Base-by-base conservation (phyloP, 257 asterid species). In the Gynochthodes officinalis region DNA sequence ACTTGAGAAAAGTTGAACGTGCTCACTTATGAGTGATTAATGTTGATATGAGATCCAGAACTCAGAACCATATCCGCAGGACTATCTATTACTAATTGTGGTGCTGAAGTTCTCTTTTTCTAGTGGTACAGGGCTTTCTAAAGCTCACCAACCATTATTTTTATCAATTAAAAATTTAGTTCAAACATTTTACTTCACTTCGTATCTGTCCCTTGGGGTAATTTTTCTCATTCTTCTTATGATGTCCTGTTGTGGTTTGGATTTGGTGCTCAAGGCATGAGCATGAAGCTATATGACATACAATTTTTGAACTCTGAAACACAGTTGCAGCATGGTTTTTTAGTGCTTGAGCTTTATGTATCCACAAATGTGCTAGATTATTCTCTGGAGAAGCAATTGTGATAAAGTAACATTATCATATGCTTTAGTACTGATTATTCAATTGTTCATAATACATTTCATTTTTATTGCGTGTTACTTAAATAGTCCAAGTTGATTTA, bases 401-500 rank as follows among this genome's bases (percentile, higher is more conserved):
- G 2, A 15, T 46, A 6, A 46, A 46, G 52, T 50, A 19, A 18
- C 68, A 12, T 49, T 63, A 7, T 19, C 15, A 11, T 33, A 61
- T 33, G 67, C 44, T 6, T 14, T 2, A 61, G 68, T 37, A 13
- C 4, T 13, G 1, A 4, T 32, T 30, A n/a, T 61, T 61, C 54
- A 61, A 61, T 28, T 61, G 67, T 15, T 33, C 35, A 59, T 59
- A 59, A 9, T 32, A 32, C 65, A 60, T 1, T 32, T 8, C 42
- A 27, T 16, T 32, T 28, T 57, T 7, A 2, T 7, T 37, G 3
- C 18, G 23, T 16, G 25, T 33, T 21, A 32, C 46, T 18, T 63
- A 35, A 37, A 19, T 63, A 7, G 49, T 58, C 57, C 39, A 60
- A 72, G 28, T 60, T 72, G 69, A 59, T 37, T 21, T 46, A 21